Base-by-base conservation (phyloP, 306 rosid genomes). In the Castanopsis chinensis region DNA sequence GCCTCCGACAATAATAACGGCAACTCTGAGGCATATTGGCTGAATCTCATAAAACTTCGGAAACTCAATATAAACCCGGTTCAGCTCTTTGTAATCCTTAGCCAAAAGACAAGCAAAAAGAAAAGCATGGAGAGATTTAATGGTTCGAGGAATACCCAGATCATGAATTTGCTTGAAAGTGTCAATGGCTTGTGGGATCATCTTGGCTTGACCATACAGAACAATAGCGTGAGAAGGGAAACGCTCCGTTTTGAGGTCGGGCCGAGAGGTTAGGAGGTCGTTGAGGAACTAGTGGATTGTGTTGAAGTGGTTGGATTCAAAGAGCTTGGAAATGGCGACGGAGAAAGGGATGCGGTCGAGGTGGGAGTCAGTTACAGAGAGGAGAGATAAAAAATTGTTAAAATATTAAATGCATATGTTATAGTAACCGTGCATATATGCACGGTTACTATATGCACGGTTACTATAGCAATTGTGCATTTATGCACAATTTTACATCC, bases 201-300 rank as follows among this genome's bases (percentile, higher is more conserved):
- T 91, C 13, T 87, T 83, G 5, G 97, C 97, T 69, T 86, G 97
- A 37, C 98, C 97, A 52, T 88, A 94, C 35, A 94, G 93, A 33
- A 88, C 82, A 21, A 92, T 91, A 49, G 88, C 89, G 51, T 90
- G 97, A 5, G 90, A 82, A 17, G 82, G 79, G 55, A 87, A 91
- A 1, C 97, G 90, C 72, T 91, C 91, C 53, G 85, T 90, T 28
- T 37, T 73, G 70, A 92, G 93, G 69, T 94, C 94, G 54, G 91
- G 87, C 0, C 97, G 91, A 56, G 89, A n/a, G 53, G 82, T 73
- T 65, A 91, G 81, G 4, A 81, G 80, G 3, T 83, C 91, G 7
- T 90, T 89, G 12, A 94, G 83, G 85, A 80, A 85, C 18, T 58
- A 83, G 37, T 84, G 91, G 83, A 94, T 83, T 13, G 73, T 84